These are phyloP conservation scores for Colletotrichum ledebouriae DNA, from an alignment of 2,329 filamentous ascomycete genomes.

Conservation along the genomic window DNA sequence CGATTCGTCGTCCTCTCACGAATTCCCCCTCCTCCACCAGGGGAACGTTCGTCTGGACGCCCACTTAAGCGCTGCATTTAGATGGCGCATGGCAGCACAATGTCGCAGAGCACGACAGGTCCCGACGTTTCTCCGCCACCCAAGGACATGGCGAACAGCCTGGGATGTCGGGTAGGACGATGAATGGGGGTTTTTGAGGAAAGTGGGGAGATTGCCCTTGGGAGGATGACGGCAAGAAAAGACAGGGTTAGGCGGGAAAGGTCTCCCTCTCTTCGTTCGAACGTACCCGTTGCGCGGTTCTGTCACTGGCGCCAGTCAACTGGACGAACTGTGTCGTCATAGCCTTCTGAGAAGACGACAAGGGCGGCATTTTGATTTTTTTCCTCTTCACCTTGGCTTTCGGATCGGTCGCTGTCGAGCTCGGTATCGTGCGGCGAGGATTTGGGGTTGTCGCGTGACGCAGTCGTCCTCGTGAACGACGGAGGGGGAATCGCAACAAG, in stretches of 20 bases:
- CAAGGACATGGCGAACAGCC: slow-evolving; percentile 11
- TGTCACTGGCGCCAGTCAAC: slow-evolving; percentile 59
- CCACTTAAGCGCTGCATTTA: slow-evolving; percentile 13
- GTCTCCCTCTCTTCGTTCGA: slow-evolving; percentile 8
- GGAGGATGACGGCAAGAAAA: slow-evolving; percentile 1
- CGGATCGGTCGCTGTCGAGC: not conserved
- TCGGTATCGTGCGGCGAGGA: slow-evolving; percentile 1
- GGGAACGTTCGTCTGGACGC: slow-evolving; percentile 11
- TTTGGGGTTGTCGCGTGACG: slow-evolving; percentile 29
- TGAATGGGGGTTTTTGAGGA: not conserved
- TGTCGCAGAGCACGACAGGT: slow-evolving; percentile 18
- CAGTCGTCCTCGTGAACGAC: slow-evolving; percentile 13
- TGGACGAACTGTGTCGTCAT: slow-evolving; percentile 58
- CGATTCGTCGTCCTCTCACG: not conserved
- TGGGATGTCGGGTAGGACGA: slow-evolving; percentile 16
- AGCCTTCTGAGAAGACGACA: slow-evolving; percentile 56
- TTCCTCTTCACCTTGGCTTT: slow-evolving; percentile 1
- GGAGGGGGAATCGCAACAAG: not conserved
- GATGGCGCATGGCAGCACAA: slow-evolving; percentile 11
- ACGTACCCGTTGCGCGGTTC: slow-evolving; percentile 61
- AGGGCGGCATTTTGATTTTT: slow-evolving; percentile 52
- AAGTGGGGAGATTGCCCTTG: slow-evolving; percentile 7
- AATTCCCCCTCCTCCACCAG: slow-evolving; percentile 18
- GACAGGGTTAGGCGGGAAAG: not conserved
- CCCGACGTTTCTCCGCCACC: slow-evolving; percentile 29